phyloP scores from a whole-genome alignment of 768 basidiomycete species.

The Paxillus rubicundulus region DNA sequence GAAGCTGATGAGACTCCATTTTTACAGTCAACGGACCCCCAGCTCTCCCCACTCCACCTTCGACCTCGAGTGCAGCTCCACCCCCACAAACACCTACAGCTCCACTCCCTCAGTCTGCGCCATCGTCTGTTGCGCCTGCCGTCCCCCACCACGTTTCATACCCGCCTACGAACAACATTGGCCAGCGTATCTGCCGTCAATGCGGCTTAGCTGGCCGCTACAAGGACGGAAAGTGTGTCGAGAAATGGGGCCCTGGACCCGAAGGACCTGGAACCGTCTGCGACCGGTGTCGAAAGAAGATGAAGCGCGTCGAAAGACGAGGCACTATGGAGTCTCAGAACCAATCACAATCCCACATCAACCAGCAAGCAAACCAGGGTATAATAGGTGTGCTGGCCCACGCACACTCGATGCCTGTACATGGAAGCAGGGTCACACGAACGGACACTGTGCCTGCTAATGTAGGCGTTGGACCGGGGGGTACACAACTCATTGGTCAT shows the following conservation, averaged over 20 bases:
- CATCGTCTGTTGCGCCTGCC: background rate
- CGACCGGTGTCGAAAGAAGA: slow-evolving; percentile 83
- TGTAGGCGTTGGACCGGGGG: slow-evolving; percentile 23
- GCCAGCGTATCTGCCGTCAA: slow-evolving; percentile 75
- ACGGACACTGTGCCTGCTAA: slow-evolving; percentile 34
- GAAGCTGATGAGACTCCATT: slow-evolving; percentile 12
- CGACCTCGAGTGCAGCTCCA: slow-evolving; percentile 5
- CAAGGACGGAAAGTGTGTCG: slow-evolving; percentile 83
- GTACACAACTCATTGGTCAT: slow-evolving; percentile 25
- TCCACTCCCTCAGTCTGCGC: slow-evolving; percentile 6
- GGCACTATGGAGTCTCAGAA: slow-evolving; percentile 54
- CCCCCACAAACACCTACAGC: slow-evolving; percentile 17
- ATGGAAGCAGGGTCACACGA: slow-evolving; percentile 24
- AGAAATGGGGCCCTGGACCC: slow-evolving; percentile 86
- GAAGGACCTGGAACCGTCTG: slow-evolving; percentile 83
- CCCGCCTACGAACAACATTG: slow-evolving; percentile 48
- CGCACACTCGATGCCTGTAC: slow-evolving; percentile 19
- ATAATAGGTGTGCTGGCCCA: slow-evolving; percentile 9
- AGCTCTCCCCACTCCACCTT: slow-evolving; percentile 16
- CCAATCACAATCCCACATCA: slow-evolving; percentile 19
- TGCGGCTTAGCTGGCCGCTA: slow-evolving; percentile 73
- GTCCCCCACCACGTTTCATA: slow-evolving; percentile 17
- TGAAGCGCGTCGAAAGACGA: slow-evolving; percentile 78
- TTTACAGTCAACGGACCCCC: slow-evolving; percentile 20
- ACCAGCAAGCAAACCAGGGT: slow-evolving; percentile 8